Evolutionary conservation across 164 flowering plant species (phyloP).

Genomic region (Hamamelis virginiana): DNA sequence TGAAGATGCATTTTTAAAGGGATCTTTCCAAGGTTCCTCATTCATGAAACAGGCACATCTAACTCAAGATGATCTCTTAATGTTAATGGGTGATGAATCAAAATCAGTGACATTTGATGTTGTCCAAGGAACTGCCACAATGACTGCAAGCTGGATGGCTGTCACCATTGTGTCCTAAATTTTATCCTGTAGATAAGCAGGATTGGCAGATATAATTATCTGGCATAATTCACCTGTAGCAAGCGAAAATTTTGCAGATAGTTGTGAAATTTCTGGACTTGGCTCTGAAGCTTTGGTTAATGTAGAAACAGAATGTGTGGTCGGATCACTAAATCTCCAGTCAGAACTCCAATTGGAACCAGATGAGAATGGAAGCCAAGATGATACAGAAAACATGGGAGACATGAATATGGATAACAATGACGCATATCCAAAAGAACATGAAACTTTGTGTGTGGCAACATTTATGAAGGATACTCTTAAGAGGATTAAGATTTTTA

Average conservation of each 20-base stretch:
- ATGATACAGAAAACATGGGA: too few species aligned
- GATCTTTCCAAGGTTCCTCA: constrained; percentile 34
- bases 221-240: constrained; percentile 66
- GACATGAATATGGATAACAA: too few species aligned
- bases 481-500: too few species aligned
- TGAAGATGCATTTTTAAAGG: constrained; percentile 71
- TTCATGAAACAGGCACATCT: constrained; percentile 18
- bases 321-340: constrained; percentile 14
- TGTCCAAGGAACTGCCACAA: constrained; percentile 20
- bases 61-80: constrained; percentile 26
- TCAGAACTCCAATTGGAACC: constrained; percentile 24
- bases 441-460: too few species aligned
- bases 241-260: constrained; percentile 37
- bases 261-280: constrained; percentile 42
- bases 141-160: constrained; percentile 28
- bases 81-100: constrained; percentile 21
- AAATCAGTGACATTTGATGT: constrained; percentile 29
- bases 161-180: constrained; percentile 31
- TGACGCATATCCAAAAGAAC: too few species aligned
- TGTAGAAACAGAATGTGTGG: constrained; percentile 31
- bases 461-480: too few species aligned
- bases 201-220: constrained; percentile 84
- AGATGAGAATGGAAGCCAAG: too few species aligned
- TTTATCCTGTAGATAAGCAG: constrained; percentile 79
- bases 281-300: constrained; percentile 37